Conservation (phyloP, 2,329 filamentous ascomycete species). For the Alternaria postmessia region DNA sequence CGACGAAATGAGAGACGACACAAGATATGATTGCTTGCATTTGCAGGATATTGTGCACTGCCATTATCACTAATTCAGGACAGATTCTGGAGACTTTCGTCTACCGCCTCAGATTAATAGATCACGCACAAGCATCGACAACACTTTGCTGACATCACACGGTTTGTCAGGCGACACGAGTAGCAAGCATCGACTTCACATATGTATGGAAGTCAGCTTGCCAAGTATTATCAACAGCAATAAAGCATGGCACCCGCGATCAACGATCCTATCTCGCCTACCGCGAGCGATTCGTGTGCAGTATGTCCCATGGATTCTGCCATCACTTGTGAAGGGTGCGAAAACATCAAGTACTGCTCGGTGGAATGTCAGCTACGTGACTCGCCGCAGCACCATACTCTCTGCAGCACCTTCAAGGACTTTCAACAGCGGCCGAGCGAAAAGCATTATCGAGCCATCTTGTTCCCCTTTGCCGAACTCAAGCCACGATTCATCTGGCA, state of each 20-base stretch:
- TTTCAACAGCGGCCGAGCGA: neutral
- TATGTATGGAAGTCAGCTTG: neutral
- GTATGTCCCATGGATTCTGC: neutral
- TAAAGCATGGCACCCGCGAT: neutral
- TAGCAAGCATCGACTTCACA: neutral
- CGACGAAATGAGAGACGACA: slow-evolving; percentile 1
- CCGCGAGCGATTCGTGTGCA: neutral
- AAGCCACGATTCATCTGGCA: slow-evolving; percentile 9
- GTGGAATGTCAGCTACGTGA: neutral
- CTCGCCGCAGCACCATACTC: neutral
- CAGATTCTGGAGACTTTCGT: neutral
- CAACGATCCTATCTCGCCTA: neutral
- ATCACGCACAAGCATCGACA: too few relatives aligned
- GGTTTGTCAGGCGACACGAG: neutral
- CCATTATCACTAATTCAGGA: neutral
- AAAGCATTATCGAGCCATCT: neutral
- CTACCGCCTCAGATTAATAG: too few relatives aligned
- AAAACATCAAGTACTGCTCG: slow-evolving; percentile 4
- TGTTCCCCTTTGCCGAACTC: neutral
- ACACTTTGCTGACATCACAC: neutral
- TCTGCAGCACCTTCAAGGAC: slow-evolving; percentile 1
- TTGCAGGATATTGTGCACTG: neutral
- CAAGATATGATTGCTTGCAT: neutral
- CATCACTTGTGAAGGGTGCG: neutral
- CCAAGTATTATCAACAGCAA: neutral